phyloP scores from a whole-genome alignment of 768 basidiomycete genomes.

The Boletus speciosus region DNA sequence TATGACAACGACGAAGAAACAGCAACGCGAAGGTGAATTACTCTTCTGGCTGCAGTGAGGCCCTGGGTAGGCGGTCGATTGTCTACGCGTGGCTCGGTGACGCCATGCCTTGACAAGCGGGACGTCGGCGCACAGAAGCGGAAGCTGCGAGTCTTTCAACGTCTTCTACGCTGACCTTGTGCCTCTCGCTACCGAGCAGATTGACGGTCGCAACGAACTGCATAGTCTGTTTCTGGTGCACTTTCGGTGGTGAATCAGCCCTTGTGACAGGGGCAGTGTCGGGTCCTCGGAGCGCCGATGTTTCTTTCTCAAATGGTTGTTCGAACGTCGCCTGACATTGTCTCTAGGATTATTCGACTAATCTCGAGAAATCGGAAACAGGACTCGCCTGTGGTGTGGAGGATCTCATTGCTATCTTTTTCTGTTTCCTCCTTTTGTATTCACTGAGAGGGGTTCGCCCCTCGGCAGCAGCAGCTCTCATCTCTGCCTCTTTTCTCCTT shows the following conservation, averaged over 20 bases:
- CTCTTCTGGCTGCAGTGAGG: neutral
- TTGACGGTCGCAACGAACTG: neutral
- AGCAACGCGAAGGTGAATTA: neutral
- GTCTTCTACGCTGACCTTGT: conserved; percentile 11
- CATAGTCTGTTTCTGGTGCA: neutral
- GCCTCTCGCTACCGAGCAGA: neutral
- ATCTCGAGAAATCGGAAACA: neutral
- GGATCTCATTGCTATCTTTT: conserved; percentile 4
- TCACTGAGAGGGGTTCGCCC: conserved; percentile 23
- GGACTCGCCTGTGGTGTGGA: conserved; percentile 11
- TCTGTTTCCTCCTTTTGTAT: conserved; percentile 20
- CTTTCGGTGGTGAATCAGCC: neutral
- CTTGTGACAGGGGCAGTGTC: neutral
- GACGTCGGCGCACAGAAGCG: neutral
- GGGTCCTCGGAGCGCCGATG: neutral
- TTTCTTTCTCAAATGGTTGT: neutral
- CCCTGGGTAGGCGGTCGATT: neutral
- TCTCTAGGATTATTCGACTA: neutral
- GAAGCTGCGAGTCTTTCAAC: conserved; percentile 15
- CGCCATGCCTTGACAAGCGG: neutral
- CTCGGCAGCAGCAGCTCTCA: conserved; percentile 18
- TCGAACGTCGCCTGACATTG: neutral
- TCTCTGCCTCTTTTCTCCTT: conserved; percentile 23
- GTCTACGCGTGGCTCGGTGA: neutral
- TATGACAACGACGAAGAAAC: neutral